Evolutionary conservation across 176 grass and related monocot genomes (phyloP).

Genomic region (Saccharum officinarum): DNA sequence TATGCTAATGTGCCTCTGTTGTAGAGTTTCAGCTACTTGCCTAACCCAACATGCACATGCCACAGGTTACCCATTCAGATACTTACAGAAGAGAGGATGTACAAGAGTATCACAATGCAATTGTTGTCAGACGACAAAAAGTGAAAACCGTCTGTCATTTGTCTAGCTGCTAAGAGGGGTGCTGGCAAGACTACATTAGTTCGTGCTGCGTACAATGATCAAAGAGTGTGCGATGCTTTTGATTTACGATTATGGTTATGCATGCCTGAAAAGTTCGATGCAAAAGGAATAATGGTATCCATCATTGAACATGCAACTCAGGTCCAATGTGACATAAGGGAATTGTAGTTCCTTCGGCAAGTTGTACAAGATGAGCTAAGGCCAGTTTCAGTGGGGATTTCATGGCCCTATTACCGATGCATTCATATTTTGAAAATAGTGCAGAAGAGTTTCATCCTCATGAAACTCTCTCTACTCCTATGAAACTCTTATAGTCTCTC

Average conservation of each 20-base stretch:
- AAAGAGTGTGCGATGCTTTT: slow-evolving; percentile 4
- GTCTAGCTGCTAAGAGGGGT: not conserved
- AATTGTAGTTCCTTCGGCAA: not conserved
- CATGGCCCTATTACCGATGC: too few relatives aligned
- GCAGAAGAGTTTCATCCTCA: too few relatives aligned
- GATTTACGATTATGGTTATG: not conserved
- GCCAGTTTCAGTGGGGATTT: too few relatives aligned
- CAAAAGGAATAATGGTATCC: not conserved
- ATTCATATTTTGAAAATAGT: too few relatives aligned
- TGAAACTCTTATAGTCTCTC: too few relatives aligned
- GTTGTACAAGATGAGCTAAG: too few relatives aligned
- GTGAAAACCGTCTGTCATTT: not conserved
- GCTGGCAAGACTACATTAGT: slow-evolving; percentile 24
- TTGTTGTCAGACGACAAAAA: not conserved
- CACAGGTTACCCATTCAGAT: not conserved
- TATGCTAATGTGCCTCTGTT: too few relatives aligned
- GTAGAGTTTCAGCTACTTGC: too few relatives aligned
- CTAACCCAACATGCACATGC: too few relatives aligned
- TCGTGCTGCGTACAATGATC: slow-evolving; percentile 10
- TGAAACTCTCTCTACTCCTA: too few relatives aligned
- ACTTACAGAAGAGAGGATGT: not conserved
- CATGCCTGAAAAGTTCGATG: slow-evolving; percentile 8
- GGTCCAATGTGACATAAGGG: slow-evolving; percentile 5
- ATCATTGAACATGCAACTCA: slow-evolving; percentile 20
- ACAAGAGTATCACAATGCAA: not conserved